Evolutionary conservation across 2,329 filamentous ascomycete species (phyloP).

Genomic region (Fusarium heterosporum): DNA sequence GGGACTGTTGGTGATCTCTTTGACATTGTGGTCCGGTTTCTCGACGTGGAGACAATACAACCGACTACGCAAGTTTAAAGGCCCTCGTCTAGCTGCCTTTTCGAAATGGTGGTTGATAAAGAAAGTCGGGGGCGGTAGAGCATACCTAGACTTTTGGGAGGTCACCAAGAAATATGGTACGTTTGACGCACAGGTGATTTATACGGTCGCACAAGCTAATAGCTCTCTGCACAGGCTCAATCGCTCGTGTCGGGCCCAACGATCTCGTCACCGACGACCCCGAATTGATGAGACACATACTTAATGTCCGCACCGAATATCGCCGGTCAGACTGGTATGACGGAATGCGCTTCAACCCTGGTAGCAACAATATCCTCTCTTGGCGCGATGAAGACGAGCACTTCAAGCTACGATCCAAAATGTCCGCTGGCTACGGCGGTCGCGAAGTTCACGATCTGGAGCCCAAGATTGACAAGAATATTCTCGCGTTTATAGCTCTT

Average conservation of each 20-base stretch:
- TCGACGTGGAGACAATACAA: slow-evolving; percentile 48
- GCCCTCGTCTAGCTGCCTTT: slow-evolving; percentile 53
- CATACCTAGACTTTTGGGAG: slow-evolving; percentile 53
- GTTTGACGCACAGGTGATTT: slow-evolving; percentile 4
- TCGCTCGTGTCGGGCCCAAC: slow-evolving; percentile 57
- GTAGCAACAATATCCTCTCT: slow-evolving; percentile 63
- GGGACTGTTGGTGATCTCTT: slow-evolving; percentile 2
- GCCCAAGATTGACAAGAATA: slow-evolving; percentile 60
- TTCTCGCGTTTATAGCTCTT: slow-evolving; percentile 58
- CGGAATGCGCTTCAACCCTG: slow-evolving; percentile 63
- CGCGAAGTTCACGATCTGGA: slow-evolving; percentile 65
- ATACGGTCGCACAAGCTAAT: slow-evolving; percentile 2
- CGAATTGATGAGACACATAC: slow-evolving; percentile 52
- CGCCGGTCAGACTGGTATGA: slow-evolving; percentile 59
- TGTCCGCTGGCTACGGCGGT: slow-evolving; percentile 65
- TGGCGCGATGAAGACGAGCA: slow-evolving; percentile 59
- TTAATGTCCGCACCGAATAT: slow-evolving; percentile 51
- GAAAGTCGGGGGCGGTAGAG: slow-evolving; percentile 48
- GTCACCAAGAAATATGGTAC: slow-evolving; percentile 53
- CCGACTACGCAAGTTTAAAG: slow-evolving; percentile 56
- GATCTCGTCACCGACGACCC: slow-evolving; percentile 56
- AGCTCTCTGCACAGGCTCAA: slow-evolving; percentile 42
- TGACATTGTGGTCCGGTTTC: slow-evolving; percentile 27
- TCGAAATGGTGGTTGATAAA: slow-evolving; percentile 56
- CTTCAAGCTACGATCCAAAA: slow-evolving; percentile 59